Base-by-base conservation (phyloP, 192 early-diverging fungal species). In the Lobulomyces angularis region DNA sequence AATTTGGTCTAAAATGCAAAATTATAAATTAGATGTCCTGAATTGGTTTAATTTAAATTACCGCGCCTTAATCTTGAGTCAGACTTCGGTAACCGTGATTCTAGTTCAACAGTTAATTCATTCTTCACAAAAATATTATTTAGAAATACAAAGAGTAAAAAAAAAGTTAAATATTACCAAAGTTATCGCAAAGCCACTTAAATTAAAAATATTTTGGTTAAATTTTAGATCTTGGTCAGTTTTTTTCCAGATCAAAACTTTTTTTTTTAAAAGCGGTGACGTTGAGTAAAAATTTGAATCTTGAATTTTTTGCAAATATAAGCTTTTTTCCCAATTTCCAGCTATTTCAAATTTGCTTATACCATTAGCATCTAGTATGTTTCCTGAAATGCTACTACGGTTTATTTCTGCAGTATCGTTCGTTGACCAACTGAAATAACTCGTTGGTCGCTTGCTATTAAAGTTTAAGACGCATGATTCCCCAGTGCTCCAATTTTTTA, bases 41-140 rank as follows among this genome's bases (percentile, higher is more conserved):
- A n/a, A n/a, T n/a, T n/a, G n/a, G n/a, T n/a, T n/a, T n/a, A n/a
- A n/a, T n/a, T n/a, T n/a, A n/a, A n/a, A n/a, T n/a, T n/a, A n/a
- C n/a, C n/a, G n/a, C n/a, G 83, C 11, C 85, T 69, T 47, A 86
- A 71, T 33, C 88, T 69, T 16, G 81, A 87, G 51, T 91, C 88
- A 2, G 84, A 83, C 7, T 74, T 80, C 20, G 83, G 82, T 30
- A 91, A 49, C 45, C 61, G 67, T 12, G 57, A 51, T 39, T 59
- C 61, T 18, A 88, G 65, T 23, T 51, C 41, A 0, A 61, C 48
- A 0, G 79, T 66, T 14, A 68, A 51, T 48, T 91, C 70, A 55
- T 88, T 91, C 37, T 88, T 60, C 6, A 78, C 75, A 50, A 77
- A 71, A 12, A 84, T 83, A 58, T 19, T 24, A 33, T 30, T 45